phyloP scores from a whole-genome alignment of 2,329 filamentous ascomycete species.

The Cryphonectria naterciae region DNA sequence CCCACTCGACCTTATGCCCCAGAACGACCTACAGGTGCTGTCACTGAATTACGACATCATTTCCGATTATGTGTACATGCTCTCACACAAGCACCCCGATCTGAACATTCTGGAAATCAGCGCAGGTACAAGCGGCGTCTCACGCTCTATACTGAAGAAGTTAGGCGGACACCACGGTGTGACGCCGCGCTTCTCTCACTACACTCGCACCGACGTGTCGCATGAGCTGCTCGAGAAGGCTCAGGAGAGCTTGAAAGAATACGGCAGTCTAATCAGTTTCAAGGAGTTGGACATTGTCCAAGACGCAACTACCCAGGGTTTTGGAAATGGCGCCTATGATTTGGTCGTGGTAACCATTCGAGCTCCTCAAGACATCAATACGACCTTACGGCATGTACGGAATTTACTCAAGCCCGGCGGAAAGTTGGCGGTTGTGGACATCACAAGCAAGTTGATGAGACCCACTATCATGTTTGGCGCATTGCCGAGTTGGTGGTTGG shows the following conservation, averaged over 20 bases:
- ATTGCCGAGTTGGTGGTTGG: background rate
- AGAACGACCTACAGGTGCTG: background rate
- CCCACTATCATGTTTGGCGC: background rate
- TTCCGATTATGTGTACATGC: background rate
- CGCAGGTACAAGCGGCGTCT: background rate
- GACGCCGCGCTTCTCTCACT: background rate
- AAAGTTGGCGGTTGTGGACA: background rate
- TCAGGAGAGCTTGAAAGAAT: background rate
- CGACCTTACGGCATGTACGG: background rate
- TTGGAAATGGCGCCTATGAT: background rate
- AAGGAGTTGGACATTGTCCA: background rate
- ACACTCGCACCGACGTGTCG: background rate
- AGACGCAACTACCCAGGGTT: background rate
- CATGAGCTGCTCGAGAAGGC: background rate
- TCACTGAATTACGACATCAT: background rate
- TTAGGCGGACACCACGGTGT: background rate
- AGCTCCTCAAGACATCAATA: background rate
- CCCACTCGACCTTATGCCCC: background rate
- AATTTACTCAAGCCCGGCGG: background rate
- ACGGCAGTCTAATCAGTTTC: background rate
- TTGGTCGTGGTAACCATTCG: background rate
- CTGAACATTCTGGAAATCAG: background rate
- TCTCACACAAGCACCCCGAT: background rate
- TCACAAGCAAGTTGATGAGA: background rate
- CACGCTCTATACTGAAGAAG: background rate